Evolutionary conservation across 2,329 filamentous ascomycete genomes (phyloP), one percentile per base, ranked within the genome.

Genomic region (Penicillium expansum): DNA sequence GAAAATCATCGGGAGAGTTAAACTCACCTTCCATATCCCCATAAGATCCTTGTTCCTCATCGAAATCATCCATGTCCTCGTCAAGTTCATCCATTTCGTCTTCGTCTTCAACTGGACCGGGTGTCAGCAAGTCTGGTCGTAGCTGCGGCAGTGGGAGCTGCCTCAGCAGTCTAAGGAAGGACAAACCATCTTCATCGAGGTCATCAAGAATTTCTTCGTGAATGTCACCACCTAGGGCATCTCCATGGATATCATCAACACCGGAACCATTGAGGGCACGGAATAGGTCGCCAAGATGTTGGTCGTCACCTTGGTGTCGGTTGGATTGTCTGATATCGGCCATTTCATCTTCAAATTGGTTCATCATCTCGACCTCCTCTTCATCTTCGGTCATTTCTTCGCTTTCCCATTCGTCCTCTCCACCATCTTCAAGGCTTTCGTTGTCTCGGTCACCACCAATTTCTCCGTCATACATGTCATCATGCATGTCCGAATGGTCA

Each of bases 401-500:
- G 55, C 77, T 79, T 62, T 79, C 77, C 78, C 79, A 81, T 60
- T 79, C 78, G 51, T 77, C 78, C 32, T 80, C 77, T 48, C 79
- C 76, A 16, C 71, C 78, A 52, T 76, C 78, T 41, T 71, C 76
- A 27, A 79, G 74, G 50, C 78, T 78, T 51, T 79, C 76, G 59
- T 81, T 79, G 61, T 79, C 82, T 51, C 85, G 80, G 51, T 83
- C 82, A 20, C 79, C 79, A 48, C 80, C 82, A 44, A 83, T 83
- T 55, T 83, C 83, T 48, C 75, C 76, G 29, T 80, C 80, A 45
- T 82, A 80, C 29, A 77, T 77, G 60, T 80, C 80, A 62, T 77
- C 76, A 52, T 80, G 78, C 62, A 85, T 85, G 18, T 89, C 86
- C 58, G 88, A 86, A 13, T 82, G 80, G 30, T 81, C 80, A 32